phyloP scores from a whole-genome alignment of 176 grass and related monocot species.

The Elaeis guineensis region DNA sequence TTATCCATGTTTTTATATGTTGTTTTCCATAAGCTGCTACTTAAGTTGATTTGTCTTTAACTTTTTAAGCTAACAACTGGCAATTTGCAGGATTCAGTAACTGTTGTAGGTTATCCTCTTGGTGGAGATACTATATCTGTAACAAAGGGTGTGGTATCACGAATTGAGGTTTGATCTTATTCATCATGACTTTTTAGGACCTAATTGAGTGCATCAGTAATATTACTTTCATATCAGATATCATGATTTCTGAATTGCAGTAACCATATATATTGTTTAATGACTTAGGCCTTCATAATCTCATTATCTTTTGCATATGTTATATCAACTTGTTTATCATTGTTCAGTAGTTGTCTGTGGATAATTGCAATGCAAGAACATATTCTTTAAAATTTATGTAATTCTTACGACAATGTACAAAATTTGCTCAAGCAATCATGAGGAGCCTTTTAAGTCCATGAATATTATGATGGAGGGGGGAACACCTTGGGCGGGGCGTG shows the following conservation, averaged over 20 bases:
- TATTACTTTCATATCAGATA: constrained; percentile 37
- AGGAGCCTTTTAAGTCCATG: too few species aligned
- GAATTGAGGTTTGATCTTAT: constrained; percentile 79
- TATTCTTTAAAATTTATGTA: too few species aligned
- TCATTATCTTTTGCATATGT: too few species aligned
- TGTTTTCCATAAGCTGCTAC: neutral
- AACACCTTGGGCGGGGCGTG: too few species aligned
- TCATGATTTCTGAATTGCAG: neutral
- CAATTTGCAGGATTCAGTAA: constrained; percentile 68
- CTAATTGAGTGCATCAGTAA: constrained; percentile 19
- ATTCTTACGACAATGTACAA: too few species aligned
- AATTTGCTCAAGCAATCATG: too few species aligned
- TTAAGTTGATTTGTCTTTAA: neutral
- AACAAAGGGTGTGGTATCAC: constrained; percentile 97
- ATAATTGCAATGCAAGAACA: too few species aligned
- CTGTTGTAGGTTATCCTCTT: constrained; percentile 95
- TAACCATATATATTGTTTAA: too few species aligned
- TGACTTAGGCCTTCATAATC: too few species aligned
- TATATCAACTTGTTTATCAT: too few species aligned
- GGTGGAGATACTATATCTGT: constrained; percentile 96
- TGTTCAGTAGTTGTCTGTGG: too few species aligned
- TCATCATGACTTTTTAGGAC: constrained; percentile 10
- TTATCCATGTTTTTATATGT: neutral
- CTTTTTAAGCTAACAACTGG: neutral
- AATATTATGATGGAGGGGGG: too few species aligned